phyloP scores from a whole-genome alignment of 1,284 basidiomycete species.

The Heterobasidion parviporum region DNA sequence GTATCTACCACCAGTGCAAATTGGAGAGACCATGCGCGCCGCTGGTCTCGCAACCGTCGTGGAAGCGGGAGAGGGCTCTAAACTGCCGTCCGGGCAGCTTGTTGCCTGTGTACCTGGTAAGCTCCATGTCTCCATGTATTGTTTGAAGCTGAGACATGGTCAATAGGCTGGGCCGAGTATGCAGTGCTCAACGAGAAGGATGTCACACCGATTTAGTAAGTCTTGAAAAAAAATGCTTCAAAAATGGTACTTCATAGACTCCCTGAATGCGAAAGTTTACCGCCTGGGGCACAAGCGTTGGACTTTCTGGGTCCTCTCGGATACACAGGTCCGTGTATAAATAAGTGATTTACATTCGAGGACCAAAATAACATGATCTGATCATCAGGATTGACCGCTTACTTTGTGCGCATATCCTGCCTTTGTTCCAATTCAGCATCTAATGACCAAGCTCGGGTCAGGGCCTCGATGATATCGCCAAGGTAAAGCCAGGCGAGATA shows the following conservation, averaged over 20 bases:
- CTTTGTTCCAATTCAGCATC: not conserved
- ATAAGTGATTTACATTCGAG: not conserved
- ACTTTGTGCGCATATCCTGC: conserved; percentile 47
- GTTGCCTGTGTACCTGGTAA: conserved; percentile 54
- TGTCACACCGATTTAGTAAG: conserved; percentile 46
- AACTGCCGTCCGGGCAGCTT: conserved; percentile 55
- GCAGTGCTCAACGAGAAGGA: conserved; percentile 50
- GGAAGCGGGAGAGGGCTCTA: conserved; percentile 42
- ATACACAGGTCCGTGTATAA: conserved; percentile 40
- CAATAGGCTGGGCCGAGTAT: conserved; percentile 76
- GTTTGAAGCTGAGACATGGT: conserved; percentile 7
- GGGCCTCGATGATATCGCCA: conserved; percentile 77
- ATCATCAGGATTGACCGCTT: conserved; percentile 65
- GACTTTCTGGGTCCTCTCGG: conserved; percentile 77
- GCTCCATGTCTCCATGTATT: conserved; percentile 11
- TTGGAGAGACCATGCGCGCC: conserved; percentile 81
- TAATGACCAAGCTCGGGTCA: conserved; percentile 18
- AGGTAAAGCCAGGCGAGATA: conserved; percentile 75
- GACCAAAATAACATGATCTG: too few relatives aligned
- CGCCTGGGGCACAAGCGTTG: conserved; percentile 47
- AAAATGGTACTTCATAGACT: not conserved
- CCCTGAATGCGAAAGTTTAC: conserved; percentile 29
- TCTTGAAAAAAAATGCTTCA: not conserved
- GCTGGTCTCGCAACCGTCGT: conserved; percentile 64
- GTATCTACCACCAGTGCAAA: conserved; percentile 68